These are phyloP conservation scores for Dalbergia cultrata DNA, from an alignment of 306 rosid species.

Conservation along the genomic window DNA sequence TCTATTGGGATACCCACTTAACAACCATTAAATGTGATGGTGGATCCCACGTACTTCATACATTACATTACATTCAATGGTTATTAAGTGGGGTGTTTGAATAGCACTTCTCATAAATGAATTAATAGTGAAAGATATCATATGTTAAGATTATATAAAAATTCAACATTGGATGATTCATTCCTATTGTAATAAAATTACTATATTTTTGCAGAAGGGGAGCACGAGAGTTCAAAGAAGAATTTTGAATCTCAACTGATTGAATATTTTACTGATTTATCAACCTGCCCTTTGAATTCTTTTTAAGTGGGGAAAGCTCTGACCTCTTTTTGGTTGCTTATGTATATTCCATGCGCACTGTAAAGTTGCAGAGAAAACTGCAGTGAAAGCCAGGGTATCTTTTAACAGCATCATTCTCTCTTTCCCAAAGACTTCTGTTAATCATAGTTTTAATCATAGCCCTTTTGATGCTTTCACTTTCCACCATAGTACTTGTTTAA, in stretches of 20 bases:
- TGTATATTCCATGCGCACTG: conserved; percentile 90
- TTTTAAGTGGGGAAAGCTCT: conserved; percentile 79
- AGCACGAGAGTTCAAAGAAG: conserved; percentile 71
- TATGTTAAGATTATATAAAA: no score
- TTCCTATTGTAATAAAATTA: not conserved
- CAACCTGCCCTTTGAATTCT: conserved; percentile 45
- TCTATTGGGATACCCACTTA: no score
- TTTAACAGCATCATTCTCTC: conserved; percentile 60
- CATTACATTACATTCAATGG: no score
- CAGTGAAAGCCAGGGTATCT: conserved; percentile 62
- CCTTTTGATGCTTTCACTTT: conserved; percentile 64
- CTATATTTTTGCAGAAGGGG: conserved; percentile 71
- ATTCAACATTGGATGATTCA: no score
- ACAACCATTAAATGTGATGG: no score
- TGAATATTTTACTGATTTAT: conserved; percentile 26
- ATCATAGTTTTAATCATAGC: conserved; percentile 91
- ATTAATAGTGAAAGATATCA: no score
- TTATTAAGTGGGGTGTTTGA: no score
- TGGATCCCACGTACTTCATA: no score
- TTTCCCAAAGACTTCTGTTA: conserved; percentile 61
- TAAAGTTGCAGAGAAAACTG: conserved; percentile 67
- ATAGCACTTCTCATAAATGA: no score
- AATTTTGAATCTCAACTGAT: conserved; percentile 57
- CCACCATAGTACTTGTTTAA: conserved; percentile 52
- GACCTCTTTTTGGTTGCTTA: conserved; percentile 80